Base-by-base conservation (phyloP, 345 rosid genomes). In the Eucalyptus cladocalyx region DNA sequence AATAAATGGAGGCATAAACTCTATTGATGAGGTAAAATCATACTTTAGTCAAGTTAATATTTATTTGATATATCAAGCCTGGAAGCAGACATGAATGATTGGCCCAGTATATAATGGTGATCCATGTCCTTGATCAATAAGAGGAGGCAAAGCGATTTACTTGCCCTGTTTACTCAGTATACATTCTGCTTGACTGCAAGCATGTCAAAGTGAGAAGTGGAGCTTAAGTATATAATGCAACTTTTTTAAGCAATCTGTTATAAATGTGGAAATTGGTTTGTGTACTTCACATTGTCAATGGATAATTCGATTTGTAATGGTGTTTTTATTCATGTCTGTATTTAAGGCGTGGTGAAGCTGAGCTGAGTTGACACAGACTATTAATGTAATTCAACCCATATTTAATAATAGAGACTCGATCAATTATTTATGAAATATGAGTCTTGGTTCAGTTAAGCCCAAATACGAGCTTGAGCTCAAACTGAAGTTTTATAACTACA, bases 1-100 rank as follows among this genome's bases (percentile, higher is more conserved):
- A 56, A 94, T 97, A 92, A 98, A 98, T 92, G 99, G 99, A 89
- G 99, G 99, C 93, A 97, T 98, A 91, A 88, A 93, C 92, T 94
- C 95, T 91, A 92, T 96, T 89, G 93, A 94, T 67, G 99, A 98
- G 99, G 99, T 96, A 89, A 92, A 89, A 47, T 65, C 56, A 86
- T 86, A 48, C 86, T 90, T 90, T 90, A 80, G 89, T 54, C 87
- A 32, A 49, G 40, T 34, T 86, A 58, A 53, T 49, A 18, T n/a
- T n/a, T 65, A 43, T 42, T 81, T 88, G 56, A 62, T 30, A 30
- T 50, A 67, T 87, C 34, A n/a, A 17, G 50, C 58, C 83, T 47
- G 48, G 42, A 48, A 54, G 62, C 87, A 13, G 87, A 30, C 26
- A 47, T 28, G 72, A 87, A 42, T 42, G 30, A 40, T 87, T 28